phyloP scores from a whole-genome alignment of 2,329 filamentous ascomycete species.

The Colletotrichum simmondsii region DNA sequence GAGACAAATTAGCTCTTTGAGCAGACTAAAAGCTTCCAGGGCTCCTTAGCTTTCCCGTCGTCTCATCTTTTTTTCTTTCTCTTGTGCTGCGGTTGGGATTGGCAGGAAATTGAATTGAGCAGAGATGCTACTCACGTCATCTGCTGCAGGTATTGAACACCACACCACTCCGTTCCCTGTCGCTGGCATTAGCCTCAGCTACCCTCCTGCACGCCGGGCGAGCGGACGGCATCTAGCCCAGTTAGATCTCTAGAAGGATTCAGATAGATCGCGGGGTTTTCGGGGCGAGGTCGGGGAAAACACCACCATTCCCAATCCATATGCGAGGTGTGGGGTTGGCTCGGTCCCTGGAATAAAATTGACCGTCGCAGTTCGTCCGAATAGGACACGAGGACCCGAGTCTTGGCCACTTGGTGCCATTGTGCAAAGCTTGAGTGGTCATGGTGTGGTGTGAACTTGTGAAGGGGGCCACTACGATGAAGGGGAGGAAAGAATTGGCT shows the following conservation, averaged over 20 bases:
- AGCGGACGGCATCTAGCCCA: constrained; percentile 17
- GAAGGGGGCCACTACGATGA: not conserved
- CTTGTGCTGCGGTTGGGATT: not conserved
- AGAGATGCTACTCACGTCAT: not conserved
- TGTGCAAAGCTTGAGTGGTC: not conserved
- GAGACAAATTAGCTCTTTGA: not conserved
- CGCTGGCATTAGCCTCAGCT: not conserved
- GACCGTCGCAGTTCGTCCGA: constrained; percentile 25
- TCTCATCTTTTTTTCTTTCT: not conserved
- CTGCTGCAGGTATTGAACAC: not conserved
- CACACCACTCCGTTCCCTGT: not conserved
- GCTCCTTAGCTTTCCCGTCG: not conserved
- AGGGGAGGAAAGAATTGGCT: not conserved
- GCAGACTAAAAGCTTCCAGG: not conserved
- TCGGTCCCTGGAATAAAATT: constrained; percentile 14
- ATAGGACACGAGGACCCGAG: not conserved
- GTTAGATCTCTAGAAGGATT: not conserved
- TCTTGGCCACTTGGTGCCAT: not conserved
- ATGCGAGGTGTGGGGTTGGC: not conserved
- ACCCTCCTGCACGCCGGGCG: constrained; percentile 8
- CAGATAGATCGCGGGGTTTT: constrained; percentile 13
- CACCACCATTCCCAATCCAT: not conserved
- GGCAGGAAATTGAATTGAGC: not conserved
- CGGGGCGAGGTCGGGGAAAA: not conserved
- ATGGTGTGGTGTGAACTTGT: not conserved